Conservation (phyloP, 2,329 filamentous ascomycete species). For the Pseudocercospora fuligena region DNA sequence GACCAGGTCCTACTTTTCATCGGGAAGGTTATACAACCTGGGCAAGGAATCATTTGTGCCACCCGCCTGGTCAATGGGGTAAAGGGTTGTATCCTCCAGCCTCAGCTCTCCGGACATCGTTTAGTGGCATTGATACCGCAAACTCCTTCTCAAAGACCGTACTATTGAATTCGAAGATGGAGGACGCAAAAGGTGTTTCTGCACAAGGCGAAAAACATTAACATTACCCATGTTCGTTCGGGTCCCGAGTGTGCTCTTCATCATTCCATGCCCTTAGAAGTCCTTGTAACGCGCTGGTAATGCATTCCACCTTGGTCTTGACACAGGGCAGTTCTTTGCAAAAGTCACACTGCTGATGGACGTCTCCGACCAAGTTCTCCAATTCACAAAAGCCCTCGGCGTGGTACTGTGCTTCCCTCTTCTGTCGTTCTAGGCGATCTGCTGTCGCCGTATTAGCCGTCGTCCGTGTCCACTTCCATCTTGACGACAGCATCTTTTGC, state of each 20-base stretch:
- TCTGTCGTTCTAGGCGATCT: slow-evolving; percentile 2
- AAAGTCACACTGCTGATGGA: background rate
- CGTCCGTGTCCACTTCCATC: slow-evolving; percentile 11
- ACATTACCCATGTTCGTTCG: background rate
- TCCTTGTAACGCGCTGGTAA: too few relatives aligned
- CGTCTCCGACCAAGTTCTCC: background rate
- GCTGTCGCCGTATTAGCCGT: background rate
- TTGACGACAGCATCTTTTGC: slow-evolving; percentile 10
- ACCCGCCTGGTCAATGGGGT: background rate
- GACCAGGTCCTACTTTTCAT: background rate
- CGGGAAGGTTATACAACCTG: background rate
- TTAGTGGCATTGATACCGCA: background rate
- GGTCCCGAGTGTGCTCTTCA: background rate
- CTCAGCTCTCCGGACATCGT: background rate
- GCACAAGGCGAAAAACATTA: background rate
- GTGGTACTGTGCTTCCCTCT: background rate
- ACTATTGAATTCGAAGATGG: background rate
- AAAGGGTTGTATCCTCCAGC: background rate
- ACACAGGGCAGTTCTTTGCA: background rate
- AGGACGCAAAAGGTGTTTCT: too few relatives aligned
- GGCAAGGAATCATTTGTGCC: background rate
- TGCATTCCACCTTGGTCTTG: background rate
- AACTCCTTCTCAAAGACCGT: background rate
- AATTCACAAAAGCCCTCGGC: background rate
- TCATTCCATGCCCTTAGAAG: background rate